Conservation (phyloP, 1,284 basidiomycete genomes). For the Phellopilus nigrolimitatus region DNA sequence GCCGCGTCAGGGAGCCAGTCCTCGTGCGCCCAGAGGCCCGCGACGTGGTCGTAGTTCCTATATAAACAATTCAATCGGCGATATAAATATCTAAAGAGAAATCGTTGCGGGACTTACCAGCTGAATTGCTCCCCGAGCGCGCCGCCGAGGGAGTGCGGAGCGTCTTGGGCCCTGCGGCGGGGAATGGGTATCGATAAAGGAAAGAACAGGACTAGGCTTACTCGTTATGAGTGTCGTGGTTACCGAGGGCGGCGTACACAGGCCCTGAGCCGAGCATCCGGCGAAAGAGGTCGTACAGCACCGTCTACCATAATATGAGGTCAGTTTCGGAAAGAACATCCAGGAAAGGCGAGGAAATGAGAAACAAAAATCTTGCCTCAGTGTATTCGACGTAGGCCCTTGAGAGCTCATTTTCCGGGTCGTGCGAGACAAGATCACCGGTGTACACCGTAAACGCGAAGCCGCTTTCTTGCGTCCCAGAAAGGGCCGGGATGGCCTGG, state of each 20-base stretch:
- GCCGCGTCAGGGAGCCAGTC: constrained; percentile 63
- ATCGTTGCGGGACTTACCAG: constrained; percentile 40
- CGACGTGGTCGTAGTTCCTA: constrained; percentile 75
- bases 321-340: neutral
- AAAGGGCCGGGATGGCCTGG: constrained; percentile 62
- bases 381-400: constrained; percentile 43
- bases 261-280: constrained; percentile 57
- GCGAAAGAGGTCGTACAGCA: constrained; percentile 63
- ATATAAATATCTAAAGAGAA: constrained; percentile 14
- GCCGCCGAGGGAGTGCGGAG: constrained; percentile 53
- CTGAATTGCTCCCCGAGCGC: constrained; percentile 54
- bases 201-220: constrained; percentile 30
- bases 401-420: constrained; percentile 59
- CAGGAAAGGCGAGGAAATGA: neutral
- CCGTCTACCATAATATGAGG: constrained; percentile 39
- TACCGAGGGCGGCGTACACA: constrained; percentile 70
- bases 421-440: constrained; percentile 74
- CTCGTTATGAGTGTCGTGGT: constrained; percentile 70
- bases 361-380: constrained; percentile 39
- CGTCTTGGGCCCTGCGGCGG: constrained; percentile 52
- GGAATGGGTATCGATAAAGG: neutral
- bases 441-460: constrained; percentile 71
- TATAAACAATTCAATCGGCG: neutral
- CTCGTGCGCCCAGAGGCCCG: constrained; percentile 64
- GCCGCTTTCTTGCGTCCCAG: constrained; percentile 53